Base-by-base conservation (phyloP, 177 flowering plant genomes). In the Vitis hybrid region DNA sequence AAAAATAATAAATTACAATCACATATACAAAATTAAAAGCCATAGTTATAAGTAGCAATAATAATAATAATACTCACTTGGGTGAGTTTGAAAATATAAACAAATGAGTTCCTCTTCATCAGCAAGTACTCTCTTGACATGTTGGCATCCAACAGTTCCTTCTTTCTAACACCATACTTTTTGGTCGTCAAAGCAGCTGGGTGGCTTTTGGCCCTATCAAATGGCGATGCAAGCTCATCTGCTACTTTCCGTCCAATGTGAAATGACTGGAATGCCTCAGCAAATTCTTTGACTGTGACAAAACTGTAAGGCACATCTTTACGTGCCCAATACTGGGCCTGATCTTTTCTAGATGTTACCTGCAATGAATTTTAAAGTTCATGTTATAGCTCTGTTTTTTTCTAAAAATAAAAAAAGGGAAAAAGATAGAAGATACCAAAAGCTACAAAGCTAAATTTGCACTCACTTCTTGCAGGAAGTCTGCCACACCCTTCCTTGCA, bases 391-490 rank as follows among this genome's bases (percentile, higher is more conserved):
- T 54, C n/a, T n/a, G 6, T 11, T 5, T 23, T 5, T 19, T 45
- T 60, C 63, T 40, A n/a, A n/a, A n/a, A n/a, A n/a, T n/a, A n/a
- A 9, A 57, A 21, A 8, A 59, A 8, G 15, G n/a, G 10, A 32
- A 32, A 17, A 15, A 2, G 0, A 0, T 32, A 59, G 21, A 21
- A 15, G 3, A 12, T 59, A 2, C 17, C n/a, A n/a, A 5, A 34
- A 52, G 26, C 2, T 10, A 56, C 0, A 8, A 1, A 11, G 21
- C 0, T 12, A n/a, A n/a, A 14, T 51, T 3, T 1, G 40, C 14
- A 26, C 62, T 69, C 65, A 84, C 88, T 74, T 84, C 88, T 77
- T 82, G 88, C 26, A 84, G 70, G 73, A 82, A 84, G 59, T 84
- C 88, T 30, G 88, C 86, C 1, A 76, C 77, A 13, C 83, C 88